Percentiles rank a stretch among this genome's conserved stretches.
phyloP scores from a whole-genome alignment of 441 rosid genomes.

The Corymbia citriodora region DNA sequence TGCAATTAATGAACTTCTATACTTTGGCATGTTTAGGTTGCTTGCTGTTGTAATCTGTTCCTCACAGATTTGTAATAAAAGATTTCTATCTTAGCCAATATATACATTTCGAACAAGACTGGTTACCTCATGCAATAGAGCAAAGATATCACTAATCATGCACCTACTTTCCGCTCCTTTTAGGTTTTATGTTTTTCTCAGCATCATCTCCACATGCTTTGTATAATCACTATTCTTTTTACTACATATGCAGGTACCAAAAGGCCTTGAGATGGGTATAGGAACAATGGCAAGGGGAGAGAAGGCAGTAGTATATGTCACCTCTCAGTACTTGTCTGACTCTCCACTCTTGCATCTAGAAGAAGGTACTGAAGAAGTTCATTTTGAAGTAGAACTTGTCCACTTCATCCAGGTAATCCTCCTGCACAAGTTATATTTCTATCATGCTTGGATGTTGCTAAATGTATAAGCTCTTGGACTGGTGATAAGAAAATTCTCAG shows the following conservation, averaged over 20 bases:
- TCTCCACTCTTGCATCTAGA: slow-evolving; percentile 59
- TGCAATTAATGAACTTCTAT: background rate
- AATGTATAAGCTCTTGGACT: background rate
- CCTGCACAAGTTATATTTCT: background rate
- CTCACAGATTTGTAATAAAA: background rate
- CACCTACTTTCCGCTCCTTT: background rate
- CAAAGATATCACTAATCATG: background rate
- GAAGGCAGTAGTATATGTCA: slow-evolving; percentile 85
- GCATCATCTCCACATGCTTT: background rate
- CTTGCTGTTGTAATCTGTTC: background rate
- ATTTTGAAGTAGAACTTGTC: slow-evolving; percentile 92
- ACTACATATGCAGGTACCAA: slow-evolving; percentile 61
- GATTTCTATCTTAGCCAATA: background rate
- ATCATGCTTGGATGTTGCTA: background rate
- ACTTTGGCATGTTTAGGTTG: background rate
- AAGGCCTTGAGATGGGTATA: slow-evolving; percentile 96
- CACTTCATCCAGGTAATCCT: slow-evolving; percentile 79
- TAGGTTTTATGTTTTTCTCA: background rate
- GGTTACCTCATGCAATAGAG: background rate
- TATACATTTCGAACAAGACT: background rate
- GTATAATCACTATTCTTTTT: background rate
- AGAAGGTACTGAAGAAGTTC: slow-evolving; percentile 78
- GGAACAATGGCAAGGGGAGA: slow-evolving; percentile 92
- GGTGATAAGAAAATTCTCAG: background rate
- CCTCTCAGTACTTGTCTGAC: slow-evolving; percentile 57